Evolutionary conservation across 2,329 filamentous ascomycete genomes (phyloP).

Genomic region (Neofusicoccum laricinum): DNA sequence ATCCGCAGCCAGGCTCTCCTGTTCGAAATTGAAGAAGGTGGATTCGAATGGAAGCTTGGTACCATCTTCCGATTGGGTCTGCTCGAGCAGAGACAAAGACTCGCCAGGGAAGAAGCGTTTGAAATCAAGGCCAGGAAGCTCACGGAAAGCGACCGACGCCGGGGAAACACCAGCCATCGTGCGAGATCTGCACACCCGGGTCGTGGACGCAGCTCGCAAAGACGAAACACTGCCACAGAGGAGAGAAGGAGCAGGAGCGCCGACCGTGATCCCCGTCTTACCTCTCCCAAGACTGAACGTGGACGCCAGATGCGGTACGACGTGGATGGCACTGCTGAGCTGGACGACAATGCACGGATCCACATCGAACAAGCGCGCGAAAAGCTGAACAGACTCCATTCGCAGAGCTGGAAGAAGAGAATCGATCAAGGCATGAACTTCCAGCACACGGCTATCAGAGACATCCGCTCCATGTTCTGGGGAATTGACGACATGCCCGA

Average conservation of each 20-base stretch:
- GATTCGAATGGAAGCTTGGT: conserved; percentile 95
- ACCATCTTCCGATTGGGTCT: conserved; percentile 89
- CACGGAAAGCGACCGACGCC: conserved; percentile 52
- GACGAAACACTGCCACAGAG: conserved; percentile 27
- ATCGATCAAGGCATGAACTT: conserved; percentile 74
- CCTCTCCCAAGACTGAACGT: conserved; percentile 9
- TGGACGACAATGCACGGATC: conserved; percentile 71
- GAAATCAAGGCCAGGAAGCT: conserved; percentile 82
- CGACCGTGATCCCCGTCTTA: conserved; percentile 16
- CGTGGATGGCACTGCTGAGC: conserved; percentile 68
- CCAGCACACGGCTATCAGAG: conserved; percentile 71
- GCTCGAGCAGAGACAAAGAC: conserved; percentile 82
- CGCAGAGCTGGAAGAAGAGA: conserved; percentile 86
- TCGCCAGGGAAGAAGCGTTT: conserved; percentile 89
- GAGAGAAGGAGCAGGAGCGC: conserved; percentile 41
- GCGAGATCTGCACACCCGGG: conserved; percentile 51
- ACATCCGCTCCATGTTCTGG: conserved; percentile 77
- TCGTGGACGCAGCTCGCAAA: conserved; percentile 39
- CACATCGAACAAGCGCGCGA: conserved; percentile 73
- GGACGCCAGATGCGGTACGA: conserved; percentile 66
- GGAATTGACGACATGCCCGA: conserved; percentile 77
- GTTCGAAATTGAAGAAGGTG: conserved; percentile 92
- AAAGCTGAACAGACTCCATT: conserved; percentile 74
- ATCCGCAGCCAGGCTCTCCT: conserved; percentile 76
- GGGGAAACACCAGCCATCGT: conserved; percentile 50